Evolutionary conservation across 2,329 filamentous ascomycete genomes (phyloP).

Genomic region (Ophiostoma perfectum): DNA sequence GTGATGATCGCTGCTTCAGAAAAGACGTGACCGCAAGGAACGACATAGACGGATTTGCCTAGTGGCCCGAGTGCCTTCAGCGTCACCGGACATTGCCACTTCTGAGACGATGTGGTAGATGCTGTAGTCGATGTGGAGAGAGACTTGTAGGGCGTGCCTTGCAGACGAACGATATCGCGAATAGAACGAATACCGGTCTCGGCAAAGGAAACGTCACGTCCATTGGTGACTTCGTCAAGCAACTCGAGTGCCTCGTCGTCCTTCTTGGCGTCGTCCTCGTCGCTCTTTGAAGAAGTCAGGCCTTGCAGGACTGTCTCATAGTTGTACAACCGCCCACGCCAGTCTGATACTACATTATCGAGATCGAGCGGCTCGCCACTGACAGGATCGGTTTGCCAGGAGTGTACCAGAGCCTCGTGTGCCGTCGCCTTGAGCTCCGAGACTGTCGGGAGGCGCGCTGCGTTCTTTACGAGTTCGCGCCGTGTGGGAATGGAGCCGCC

Average conservation of each 20-base stretch:
- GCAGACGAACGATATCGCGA: conserved; percentile 81
- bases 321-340: conserved; percentile 80
- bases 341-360: conserved; percentile 77
- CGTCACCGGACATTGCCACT: conserved; percentile 82
- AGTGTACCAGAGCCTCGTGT: conserved; percentile 77
- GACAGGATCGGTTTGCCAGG: conserved; percentile 84
- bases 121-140: background rate
- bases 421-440: conserved; percentile 84
- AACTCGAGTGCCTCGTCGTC: conserved; percentile 29
- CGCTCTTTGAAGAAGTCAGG: conserved; percentile 51
- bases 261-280: background rate
- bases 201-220: conserved; percentile 38
- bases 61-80: conserved; percentile 76
- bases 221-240: conserved; percentile 29
- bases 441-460: conserved; percentile 73
- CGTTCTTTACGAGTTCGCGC: conserved; percentile 91
- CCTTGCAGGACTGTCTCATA: conserved; percentile 79
- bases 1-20: conserved; percentile 79
- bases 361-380: conserved; percentile 66
- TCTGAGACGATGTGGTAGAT: conserved; percentile 39
- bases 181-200: conserved; percentile 66
- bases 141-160: conserved; percentile 52
- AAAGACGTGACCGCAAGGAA: conserved; percentile 94
- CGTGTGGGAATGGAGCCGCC: conserved; percentile 94
- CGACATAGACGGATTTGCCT: conserved; percentile 78